Base-by-base conservation (phyloP, 2,329 filamentous ascomycete species). In the Fusarium praegraminearum region DNA sequence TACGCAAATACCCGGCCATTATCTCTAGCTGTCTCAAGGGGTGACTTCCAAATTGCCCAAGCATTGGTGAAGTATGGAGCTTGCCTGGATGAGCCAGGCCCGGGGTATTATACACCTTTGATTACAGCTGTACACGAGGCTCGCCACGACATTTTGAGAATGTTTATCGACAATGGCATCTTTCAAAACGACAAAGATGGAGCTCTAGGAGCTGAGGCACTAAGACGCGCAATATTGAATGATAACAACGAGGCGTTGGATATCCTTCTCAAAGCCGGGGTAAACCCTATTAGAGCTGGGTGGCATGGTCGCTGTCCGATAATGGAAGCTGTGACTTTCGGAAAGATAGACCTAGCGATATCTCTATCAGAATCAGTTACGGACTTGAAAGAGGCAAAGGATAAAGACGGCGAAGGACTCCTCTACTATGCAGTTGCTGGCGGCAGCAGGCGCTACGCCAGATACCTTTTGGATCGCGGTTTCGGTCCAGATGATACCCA, bases 361-460 rank as follows among this genome's bases (percentile, higher is more conserved):
- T 22, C 30, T 0, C 30, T 68, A n/a, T 46, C 52, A 1, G 45
- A 56, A 6, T 7, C n/a, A 0, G 15, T 64, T 2, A 9, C 6
- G 3, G 22, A 12, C 10, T 2, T n/a, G 5, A 7, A 24, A 1
- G 35, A 40, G 2, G 13, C 28, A 3, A 22, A 45, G 12, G 35
- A 51, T 3, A 26, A 43, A 4, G 9, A 47, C 2, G 65, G 64
- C 4, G 35, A 44, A 6, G 46, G 40, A 6, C 9, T 68, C 1
- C 13, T 68, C 0, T 56, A 61, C 45, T 69, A 69, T n/a, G 65
- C 40, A 4, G 45, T 36, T 1, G 28, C 33, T 1, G 13, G 53
- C 10, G 30, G 33, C 10, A 59, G 49, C 22, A 24, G 32, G 3
- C 44, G n/a, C 3, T 45, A 59, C 3, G 20, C 45, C 2, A 26